Conservation (phyloP, 2,329 filamentous ascomycete species). For the Sporothrix phasma region DNA sequence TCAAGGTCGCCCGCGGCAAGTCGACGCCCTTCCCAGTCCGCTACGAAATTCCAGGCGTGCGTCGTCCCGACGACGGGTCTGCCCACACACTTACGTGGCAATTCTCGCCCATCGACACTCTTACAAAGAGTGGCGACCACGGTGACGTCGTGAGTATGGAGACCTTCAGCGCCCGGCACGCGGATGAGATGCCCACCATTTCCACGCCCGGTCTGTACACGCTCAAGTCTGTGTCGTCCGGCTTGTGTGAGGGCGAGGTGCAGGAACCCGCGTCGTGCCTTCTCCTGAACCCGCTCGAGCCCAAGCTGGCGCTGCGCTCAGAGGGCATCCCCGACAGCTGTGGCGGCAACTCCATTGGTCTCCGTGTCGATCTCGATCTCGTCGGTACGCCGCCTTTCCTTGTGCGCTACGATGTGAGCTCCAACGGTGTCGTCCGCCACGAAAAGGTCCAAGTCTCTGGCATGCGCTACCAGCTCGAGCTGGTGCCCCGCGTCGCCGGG, state of each 20-base stretch:
- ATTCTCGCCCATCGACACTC: constrained; percentile 64
- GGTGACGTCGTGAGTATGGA: constrained; percentile 48
- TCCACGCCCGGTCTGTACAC: constrained; percentile 78
- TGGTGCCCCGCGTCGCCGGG: constrained; percentile 72
- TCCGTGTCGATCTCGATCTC: constrained; percentile 80
- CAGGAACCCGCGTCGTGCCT: constrained; percentile 91
- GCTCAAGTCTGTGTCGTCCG: constrained; percentile 66
- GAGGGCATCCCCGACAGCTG: constrained; percentile 92
- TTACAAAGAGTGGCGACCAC: constrained; percentile 62
- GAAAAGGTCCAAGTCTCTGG: constrained; percentile 53
- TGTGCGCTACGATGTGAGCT: constrained; percentile 66
- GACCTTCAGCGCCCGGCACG: constrained; percentile 50
- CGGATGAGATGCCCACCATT: constrained; percentile 56
- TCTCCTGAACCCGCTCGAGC: constrained; percentile 82
- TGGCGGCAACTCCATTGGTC: constrained; percentile 82
- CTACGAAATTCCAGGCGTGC: constrained; percentile 53
- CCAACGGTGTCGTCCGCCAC: constrained; percentile 46
- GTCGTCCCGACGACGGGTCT: constrained; percentile 41
- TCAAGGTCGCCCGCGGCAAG: constrained; percentile 73
- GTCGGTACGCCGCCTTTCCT: constrained; percentile 86
- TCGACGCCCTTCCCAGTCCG: constrained; percentile 58
- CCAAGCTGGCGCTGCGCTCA: constrained; percentile 59
- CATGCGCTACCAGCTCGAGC: constrained; percentile 71
- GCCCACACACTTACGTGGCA: constrained; percentile 68
- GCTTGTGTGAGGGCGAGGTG: constrained; percentile 77